Conservation (phyloP, 768 basidiomycete species). For the Suillus spraguei region DNA sequence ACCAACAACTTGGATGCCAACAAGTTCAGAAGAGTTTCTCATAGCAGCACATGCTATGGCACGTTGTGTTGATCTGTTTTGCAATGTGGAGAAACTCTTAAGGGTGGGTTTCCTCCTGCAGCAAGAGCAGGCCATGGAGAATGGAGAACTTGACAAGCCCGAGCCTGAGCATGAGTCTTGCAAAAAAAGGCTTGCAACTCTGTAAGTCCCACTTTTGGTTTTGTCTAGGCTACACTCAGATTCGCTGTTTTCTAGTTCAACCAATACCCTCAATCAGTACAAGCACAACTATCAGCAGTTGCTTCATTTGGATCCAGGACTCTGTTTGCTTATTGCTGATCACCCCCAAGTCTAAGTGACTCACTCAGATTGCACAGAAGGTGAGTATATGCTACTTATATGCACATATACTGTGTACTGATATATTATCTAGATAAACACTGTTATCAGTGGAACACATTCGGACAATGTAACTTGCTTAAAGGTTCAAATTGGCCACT, state of each 20-base stretch:
- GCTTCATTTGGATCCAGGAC: conserved; percentile 1
- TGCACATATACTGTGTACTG: neutral
- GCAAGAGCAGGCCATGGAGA: neutral
- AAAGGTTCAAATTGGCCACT: neutral
- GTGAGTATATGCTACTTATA: neutral
- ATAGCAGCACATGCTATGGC: conserved; percentile 1
- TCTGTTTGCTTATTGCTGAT: neutral
- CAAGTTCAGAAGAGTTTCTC: neutral
- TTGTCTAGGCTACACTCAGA: neutral
- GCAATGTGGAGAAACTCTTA: conserved; percentile 2
- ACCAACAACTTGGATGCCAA: neutral
- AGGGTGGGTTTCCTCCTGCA: neutral
- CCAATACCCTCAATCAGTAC: conserved; percentile 1
- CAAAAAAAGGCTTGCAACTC: neutral
- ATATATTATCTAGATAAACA: neutral
- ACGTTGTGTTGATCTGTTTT: neutral
- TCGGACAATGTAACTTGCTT: neutral
- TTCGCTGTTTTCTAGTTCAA: neutral
- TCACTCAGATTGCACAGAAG: neutral
- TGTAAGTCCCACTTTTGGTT: neutral
- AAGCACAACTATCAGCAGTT: conserved; percentile 2
- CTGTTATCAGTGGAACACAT: neutral
- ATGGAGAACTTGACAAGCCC: neutral
- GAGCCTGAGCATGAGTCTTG: neutral
- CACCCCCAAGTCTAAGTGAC: neutral